Evolutionary conservation across 495 filamentous ascomycete species (phyloP).

Genomic region (Staphylotrichum longicolle): DNA sequence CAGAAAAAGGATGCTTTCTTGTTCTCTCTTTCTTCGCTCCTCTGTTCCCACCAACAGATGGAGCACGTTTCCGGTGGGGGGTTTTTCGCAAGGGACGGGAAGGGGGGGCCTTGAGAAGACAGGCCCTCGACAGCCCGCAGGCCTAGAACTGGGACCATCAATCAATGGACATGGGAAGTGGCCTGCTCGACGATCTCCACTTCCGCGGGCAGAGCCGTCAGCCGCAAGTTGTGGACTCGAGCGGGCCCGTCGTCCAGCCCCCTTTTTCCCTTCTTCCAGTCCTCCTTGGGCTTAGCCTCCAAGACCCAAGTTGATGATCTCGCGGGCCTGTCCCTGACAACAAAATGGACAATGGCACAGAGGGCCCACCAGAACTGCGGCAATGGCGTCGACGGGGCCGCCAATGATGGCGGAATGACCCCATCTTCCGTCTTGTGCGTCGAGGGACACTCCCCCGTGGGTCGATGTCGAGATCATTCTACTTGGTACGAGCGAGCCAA

Average conservation of each 20-base stretch:
- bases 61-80: constrained; percentile 10
- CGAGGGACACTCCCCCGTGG: background rate
- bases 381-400: constrained; percentile 5
- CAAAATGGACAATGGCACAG: background rate
- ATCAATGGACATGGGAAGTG: background rate
- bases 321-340: background rate
- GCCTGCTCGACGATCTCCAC: constrained; percentile 1
- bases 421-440: background rate
- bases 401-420: constrained; percentile 7
- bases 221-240: background rate
- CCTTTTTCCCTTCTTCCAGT: background rate
- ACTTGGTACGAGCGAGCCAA: background rate
- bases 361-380: background rate
- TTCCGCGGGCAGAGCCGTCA: constrained; percentile 11
- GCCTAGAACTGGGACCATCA: background rate
- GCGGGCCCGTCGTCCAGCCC: too few species aligned
- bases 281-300: background rate
- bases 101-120: too few species aligned
- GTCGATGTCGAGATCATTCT: background rate
- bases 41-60: background rate
- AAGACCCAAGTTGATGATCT: background rate
- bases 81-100: too few species aligned
- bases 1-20: background rate
- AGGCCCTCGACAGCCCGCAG: background rate
- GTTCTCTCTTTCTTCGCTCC: too few species aligned